Percentiles rank a stretch among this genome's conserved stretches.
Evolutionary conservation across 805 yeast species (phyloP).

Genomic region (Saturnispora mendoncae): DNA sequence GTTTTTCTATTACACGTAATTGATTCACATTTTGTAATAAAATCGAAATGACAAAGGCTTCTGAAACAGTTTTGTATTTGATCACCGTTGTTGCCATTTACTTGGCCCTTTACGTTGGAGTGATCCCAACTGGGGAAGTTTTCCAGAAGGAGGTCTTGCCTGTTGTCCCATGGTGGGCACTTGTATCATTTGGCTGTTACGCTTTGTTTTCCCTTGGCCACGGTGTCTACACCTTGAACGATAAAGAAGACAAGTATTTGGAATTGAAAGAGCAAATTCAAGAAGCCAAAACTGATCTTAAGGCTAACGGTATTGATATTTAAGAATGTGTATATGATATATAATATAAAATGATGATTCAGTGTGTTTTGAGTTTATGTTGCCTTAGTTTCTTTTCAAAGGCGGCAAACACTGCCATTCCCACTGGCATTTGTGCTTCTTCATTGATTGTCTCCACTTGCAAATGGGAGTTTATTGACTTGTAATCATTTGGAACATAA

Average conservation of each 20-base stretch:
- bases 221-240: constrained; percentile 61
- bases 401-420: constrained; percentile 74
- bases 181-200: constrained; percentile 61
- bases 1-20: constrained; percentile 4
- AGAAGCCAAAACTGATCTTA: constrained; percentile 54
- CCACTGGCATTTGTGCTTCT: constrained; percentile 55
- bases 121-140: constrained; percentile 43
- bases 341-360: not conserved
- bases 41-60: constrained; percentile 52
- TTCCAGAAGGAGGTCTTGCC: constrained; percentile 51
- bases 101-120: constrained; percentile 41
- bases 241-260: constrained; percentile 56
- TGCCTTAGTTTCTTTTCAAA: constrained; percentile 56
- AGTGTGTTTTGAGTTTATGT: not conserved
- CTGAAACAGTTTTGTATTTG: constrained; percentile 44
- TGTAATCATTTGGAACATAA: constrained; percentile 36
- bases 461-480: constrained; percentile 5
- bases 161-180: constrained; percentile 59
- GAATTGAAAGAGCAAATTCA: constrained; percentile 52
- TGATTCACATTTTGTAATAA: too few species aligned
- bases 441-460: constrained; percentile 22
- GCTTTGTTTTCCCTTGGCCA: constrained; percentile 60
- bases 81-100: constrained; percentile 44
- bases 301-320: constrained; percentile 41
- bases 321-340: not conserved